Conservation (phyloP, 1,284 basidiomycete species). For the Polyporus tsugae region DNA sequence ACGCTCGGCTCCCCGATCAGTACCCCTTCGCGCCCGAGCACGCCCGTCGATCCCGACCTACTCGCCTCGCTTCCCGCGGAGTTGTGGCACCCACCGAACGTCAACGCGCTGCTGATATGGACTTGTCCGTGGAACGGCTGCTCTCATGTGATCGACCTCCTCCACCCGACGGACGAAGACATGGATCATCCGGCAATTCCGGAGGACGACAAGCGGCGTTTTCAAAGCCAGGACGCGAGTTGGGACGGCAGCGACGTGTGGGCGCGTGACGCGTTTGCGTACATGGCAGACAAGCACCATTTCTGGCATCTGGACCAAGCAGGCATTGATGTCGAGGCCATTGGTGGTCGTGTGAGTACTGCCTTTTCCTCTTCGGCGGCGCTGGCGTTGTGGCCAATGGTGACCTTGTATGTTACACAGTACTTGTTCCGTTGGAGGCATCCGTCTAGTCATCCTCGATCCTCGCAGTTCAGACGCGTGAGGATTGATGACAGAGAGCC, state of each 20-base stretch:
- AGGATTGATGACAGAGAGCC: conserved; percentile 3
- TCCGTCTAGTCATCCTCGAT: conserved; percentile 12
- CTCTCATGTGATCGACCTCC: conserved; percentile 35
- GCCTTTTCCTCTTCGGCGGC: neutral
- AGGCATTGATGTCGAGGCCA: conserved; percentile 30
- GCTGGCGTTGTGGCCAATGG: neutral
- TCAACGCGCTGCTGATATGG: conserved; percentile 35
- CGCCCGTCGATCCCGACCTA: conserved; percentile 35
- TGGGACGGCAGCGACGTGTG: conserved; percentile 30
- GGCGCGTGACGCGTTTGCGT: conserved; percentile 31
- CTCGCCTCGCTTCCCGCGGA: conserved; percentile 32
- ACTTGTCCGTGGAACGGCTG: conserved; percentile 36
- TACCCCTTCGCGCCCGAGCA: conserved; percentile 31
- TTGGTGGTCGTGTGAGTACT: conserved; percentile 27
- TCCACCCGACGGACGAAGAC: conserved; percentile 33
- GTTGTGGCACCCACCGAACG: conserved; percentile 30
- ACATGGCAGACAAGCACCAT: conserved; percentile 32
- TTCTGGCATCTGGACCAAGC: conserved; percentile 32
- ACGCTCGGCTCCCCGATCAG: conserved; percentile 40
- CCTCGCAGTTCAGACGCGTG: neutral
- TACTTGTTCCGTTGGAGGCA: conserved; percentile 21
- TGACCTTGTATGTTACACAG: conserved; percentile 5
- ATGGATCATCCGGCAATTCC: conserved; percentile 23
- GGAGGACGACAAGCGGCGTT: conserved; percentile 20
- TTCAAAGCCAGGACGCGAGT: conserved; percentile 15